phyloP scores from a whole-genome alignment of 2,329 filamentous ascomycete species.

The Parastagonospora nodorum region DNA sequence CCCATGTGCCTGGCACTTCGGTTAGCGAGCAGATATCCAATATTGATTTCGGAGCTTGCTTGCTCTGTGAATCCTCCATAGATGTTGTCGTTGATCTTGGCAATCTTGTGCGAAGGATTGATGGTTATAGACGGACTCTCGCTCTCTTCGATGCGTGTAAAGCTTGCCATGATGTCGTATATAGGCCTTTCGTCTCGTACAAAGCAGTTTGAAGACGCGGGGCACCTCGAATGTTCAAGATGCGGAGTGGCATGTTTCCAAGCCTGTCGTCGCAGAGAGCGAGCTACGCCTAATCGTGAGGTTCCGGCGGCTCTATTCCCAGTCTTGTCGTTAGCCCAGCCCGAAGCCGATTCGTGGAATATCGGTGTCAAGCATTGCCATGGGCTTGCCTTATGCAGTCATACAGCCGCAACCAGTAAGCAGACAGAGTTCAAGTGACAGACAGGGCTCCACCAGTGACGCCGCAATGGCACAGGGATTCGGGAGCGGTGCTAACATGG shows the following conservation, averaged over 20 bases:
- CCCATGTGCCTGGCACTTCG: conserved; percentile 73
- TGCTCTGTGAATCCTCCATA: conserved; percentile 87
- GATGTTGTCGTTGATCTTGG: conserved; percentile 78
- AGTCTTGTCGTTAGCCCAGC: conserved; percentile 5
- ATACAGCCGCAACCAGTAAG: conserved; percentile 5
- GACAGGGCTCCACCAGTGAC: background rate
- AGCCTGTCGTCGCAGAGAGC: conserved; percentile 12
- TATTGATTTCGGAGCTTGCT: conserved; percentile 34
- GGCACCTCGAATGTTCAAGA: background rate
- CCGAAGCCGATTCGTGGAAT: conserved; percentile 12
- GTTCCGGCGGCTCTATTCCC: conserved; percentile 10
- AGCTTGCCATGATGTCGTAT: conserved; percentile 67
- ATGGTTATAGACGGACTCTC: conserved; percentile 69
- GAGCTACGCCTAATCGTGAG: conserved; percentile 8
- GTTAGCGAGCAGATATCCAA: conserved; percentile 25
- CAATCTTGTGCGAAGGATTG: conserved; percentile 67
- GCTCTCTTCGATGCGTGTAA: conserved; percentile 67
- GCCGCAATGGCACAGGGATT: background rate
- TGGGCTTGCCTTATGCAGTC: conserved; percentile 1
- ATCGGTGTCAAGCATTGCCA: conserved; percentile 1
- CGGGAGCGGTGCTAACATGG: background rate
- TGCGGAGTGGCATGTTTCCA: conserved; percentile 7
- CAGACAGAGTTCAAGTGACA: background rate
- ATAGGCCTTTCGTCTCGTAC: background rate
- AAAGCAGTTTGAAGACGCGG: background rate